Percentiles rank a stretch among this genome's conserved stretches.
These are phyloP conservation scores for Solanum hybrid DNA, from an alignment of 305 asterid genomes.

Conservation along the genomic window DNA sequence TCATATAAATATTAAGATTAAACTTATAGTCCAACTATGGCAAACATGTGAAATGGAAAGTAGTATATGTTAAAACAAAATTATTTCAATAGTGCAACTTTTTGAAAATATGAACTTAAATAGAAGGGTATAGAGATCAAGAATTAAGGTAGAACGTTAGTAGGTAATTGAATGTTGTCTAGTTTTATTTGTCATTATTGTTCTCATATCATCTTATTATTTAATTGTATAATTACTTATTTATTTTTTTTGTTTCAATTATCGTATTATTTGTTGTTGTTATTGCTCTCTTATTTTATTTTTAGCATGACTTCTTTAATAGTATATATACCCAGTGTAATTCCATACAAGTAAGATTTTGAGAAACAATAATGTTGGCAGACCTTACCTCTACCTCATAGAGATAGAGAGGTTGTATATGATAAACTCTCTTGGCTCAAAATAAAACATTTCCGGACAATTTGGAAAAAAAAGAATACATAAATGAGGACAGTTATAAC, in stretches of 20 bases:
- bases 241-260: too few species aligned
- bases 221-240: too few species aligned
- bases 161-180: background rate
- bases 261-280: background rate
- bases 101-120: background rate
- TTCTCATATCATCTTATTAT: too few species aligned
- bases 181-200: background rate
- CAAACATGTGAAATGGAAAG: background rate
- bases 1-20: background rate
- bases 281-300: too few species aligned
- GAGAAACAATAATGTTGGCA: background rate
- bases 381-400: background rate
- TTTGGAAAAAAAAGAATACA: background rate
- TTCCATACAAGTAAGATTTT: too few species aligned
- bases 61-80: background rate
- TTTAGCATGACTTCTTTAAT: background rate
- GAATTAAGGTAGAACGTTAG: background rate
- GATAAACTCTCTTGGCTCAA: background rate
- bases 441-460: background rate
- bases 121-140: background rate
- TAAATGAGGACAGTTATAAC: background rate
- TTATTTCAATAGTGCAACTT: background rate
- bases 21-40: background rate
- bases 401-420: background rate
- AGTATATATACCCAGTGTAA: too few species aligned